phyloP scores from a whole-genome alignment of 108 stramenopile species.

The Cyclostephanos tholiformis region DNA sequence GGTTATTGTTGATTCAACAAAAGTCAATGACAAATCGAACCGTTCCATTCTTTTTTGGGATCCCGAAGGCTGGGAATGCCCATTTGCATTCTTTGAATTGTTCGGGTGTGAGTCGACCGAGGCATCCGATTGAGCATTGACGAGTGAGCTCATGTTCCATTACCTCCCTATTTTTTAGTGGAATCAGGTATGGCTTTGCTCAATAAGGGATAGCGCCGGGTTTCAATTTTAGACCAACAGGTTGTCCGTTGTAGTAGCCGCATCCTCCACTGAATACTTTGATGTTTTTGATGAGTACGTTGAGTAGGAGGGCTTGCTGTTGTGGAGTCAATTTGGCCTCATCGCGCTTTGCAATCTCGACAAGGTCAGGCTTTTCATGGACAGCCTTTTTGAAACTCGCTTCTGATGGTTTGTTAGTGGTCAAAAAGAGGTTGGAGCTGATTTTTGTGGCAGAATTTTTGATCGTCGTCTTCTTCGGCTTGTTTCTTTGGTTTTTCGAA shows the following conservation, averaged over 20 bases:
- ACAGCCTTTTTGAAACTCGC: neutral
- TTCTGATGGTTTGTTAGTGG: neutral
- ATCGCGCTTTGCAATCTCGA: neutral
- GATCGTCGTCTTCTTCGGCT: no score
- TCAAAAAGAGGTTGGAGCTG: no score
- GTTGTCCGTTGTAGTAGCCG: conserved; percentile 3
- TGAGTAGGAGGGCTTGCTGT: conserved; percentile 5
- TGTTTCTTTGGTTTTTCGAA: no score
- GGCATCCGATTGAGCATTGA: conserved; percentile 2
- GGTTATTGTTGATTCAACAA: neutral
- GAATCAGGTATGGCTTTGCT: conserved; percentile 17
- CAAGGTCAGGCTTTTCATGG: neutral
- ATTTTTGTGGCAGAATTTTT: no score
- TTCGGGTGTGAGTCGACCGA: conserved; percentile 6
- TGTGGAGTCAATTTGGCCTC: neutral
- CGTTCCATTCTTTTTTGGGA: conserved; percentile 12
- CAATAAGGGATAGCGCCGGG: neutral
- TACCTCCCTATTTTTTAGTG: conserved; percentile 3
- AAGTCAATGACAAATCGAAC: conserved; percentile 24
- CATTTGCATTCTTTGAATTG: conserved; percentile 9
- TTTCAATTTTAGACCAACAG: conserved; percentile 10
- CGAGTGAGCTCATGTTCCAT: conserved; percentile 10
- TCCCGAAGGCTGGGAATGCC: conserved; percentile 15
- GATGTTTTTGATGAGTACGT: neutral
- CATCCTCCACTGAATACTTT: neutral